Evolutionary conservation across 176 grass and related monocot species (phyloP).

Genomic region (Carex kokanica): DNA sequence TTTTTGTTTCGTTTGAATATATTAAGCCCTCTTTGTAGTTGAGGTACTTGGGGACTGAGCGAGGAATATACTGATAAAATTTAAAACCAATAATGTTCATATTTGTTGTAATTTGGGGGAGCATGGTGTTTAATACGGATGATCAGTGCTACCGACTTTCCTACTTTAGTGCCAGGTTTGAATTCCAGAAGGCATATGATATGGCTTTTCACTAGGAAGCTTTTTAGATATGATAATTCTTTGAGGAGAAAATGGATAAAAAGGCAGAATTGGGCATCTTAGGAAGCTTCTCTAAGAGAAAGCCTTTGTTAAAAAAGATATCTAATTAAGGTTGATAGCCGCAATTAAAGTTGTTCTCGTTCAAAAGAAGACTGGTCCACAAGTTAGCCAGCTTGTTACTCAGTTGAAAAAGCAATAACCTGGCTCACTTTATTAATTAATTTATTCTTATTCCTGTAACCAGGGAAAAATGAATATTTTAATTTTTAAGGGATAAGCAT

Average conservation of each 20-base stretch:
- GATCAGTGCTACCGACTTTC: neutral
- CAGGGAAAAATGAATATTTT: neutral
- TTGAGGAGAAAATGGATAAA: neutral
- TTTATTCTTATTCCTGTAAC: neutral
- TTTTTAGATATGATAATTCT: neutral
- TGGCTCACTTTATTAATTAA: conserved; percentile 8
- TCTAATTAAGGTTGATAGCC: neutral
- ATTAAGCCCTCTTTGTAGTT: neutral
- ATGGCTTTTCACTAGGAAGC: neutral
- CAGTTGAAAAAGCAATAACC: neutral
- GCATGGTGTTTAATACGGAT: neutral
- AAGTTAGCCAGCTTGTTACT: neutral
- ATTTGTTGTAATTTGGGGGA: neutral
- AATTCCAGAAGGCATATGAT: neutral
- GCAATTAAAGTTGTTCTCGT: neutral
- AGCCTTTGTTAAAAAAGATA: neutral
- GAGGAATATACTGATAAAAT: neutral
- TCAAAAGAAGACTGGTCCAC: neutral
- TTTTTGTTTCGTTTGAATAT: neutral
- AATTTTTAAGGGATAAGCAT: neutral
- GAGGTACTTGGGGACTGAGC: neutral
- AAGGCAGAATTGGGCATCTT: neutral
- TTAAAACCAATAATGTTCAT: neutral
- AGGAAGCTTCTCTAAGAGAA: neutral
- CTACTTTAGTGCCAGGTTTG: neutral